Evolutionary conservation across 148 eudicot species (phyloP).

Genomic region (Spergularia marina): DNA sequence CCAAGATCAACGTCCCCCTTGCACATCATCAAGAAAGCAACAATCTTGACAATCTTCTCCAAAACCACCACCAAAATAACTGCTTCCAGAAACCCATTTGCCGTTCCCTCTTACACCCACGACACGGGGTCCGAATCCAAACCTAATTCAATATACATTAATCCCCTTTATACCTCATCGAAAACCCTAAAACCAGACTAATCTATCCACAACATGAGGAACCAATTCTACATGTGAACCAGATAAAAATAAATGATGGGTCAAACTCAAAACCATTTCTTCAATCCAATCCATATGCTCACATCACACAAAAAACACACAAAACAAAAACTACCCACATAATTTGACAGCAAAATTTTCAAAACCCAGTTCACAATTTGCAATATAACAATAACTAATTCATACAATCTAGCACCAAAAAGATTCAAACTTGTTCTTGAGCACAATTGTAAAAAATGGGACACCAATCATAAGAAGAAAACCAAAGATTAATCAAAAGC

Average conservation of each 20-base stretch:
- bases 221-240: background rate
- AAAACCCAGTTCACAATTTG: background rate
- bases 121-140: background rate
- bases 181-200: background rate
- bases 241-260: background rate
- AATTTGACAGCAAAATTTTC: background rate
- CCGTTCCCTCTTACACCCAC: background rate
- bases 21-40: no score
- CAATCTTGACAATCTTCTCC: background rate
- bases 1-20: no score
- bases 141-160: background rate
- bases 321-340: constrained; percentile 3
- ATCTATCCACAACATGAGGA: background rate
- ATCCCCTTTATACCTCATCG: background rate
- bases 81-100: background rate
- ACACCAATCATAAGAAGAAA: background rate
- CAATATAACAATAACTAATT: background rate
- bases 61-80: background rate
- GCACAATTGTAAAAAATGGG: background rate
- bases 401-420: constrained; percentile 1
- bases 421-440: background rate
- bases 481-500: background rate
- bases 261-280: background rate
- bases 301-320: background rate
- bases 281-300: background rate